phyloP scores from a whole-genome alignment of 1,284 basidiomycete genomes.

The Coniferiporia sulphurascens region DNA sequence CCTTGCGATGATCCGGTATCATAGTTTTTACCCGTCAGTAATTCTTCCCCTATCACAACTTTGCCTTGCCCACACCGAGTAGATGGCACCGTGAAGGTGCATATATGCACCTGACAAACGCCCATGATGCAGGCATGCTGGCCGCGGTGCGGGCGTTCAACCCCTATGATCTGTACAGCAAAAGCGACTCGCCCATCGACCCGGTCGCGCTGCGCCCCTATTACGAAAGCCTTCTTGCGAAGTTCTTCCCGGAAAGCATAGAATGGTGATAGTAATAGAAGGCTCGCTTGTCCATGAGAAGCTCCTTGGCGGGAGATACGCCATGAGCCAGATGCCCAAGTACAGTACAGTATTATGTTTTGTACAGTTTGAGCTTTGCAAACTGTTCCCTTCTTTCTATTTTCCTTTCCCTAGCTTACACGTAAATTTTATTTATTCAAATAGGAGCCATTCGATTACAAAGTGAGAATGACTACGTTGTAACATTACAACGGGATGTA shows the following conservation, averaged over 20 bases:
- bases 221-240: conserved; percentile 37
- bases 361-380: too few relatives aligned
- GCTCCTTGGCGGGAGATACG: too few relatives aligned
- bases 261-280: conserved; percentile 28
- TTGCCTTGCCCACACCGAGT: background rate
- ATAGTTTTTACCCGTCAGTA: conserved; percentile 83
- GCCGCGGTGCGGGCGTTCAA: conserved; percentile 27
- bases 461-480: too few relatives aligned
- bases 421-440: too few relatives aligned
- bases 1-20: conserved; percentile 89
- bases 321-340: too few relatives aligned
- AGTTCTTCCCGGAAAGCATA: conserved; percentile 37
- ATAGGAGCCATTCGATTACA: too few relatives aligned
- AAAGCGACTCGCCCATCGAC: conserved; percentile 36
- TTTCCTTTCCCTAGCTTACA: too few relatives aligned
- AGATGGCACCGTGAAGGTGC: conserved; percentile 83
- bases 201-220: conserved; percentile 36
- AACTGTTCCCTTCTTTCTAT: too few relatives aligned
- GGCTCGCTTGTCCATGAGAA: too few relatives aligned
- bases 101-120: conserved; percentile 72
- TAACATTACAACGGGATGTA: too few relatives aligned
- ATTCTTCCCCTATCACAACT: background rate
- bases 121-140: conserved; percentile 32
- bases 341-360: too few relatives aligned
- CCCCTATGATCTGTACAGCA: conserved; percentile 42